These are phyloP conservation scores for Hanseniaspora lindneri DNA, from an alignment of 805 yeast genomes.

Conservation along the genomic window DNA sequence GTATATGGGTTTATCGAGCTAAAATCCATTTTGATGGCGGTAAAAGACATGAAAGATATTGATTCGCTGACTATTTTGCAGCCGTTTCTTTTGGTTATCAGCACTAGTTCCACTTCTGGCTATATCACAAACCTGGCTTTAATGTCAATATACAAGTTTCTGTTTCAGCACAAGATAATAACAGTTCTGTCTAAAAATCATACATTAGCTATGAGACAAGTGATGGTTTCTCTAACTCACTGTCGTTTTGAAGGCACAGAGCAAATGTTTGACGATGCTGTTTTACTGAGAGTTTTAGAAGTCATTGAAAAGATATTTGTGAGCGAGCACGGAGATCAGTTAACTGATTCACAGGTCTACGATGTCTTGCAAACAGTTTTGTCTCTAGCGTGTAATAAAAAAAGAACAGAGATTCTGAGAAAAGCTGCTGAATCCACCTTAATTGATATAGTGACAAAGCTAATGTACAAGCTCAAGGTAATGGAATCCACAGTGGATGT, in stretches of 20 bases:
- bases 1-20: conserved; percentile 70
- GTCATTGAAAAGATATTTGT: conserved; percentile 32
- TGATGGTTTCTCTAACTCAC: conserved; percentile 59
- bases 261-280: conserved; percentile 83
- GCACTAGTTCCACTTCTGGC: conserved; percentile 78
- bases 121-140: conserved; percentile 72
- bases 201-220: conserved; percentile 39
- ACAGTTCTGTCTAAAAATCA: conserved; percentile 46
- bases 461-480: conserved; percentile 49
- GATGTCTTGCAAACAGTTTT: conserved; percentile 87
- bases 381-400: conserved; percentile 81
- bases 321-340: conserved; percentile 36
- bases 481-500: conserved; percentile 34
- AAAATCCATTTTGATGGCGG: conserved; percentile 53
- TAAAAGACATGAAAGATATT: conserved; percentile 40
- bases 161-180: conserved; percentile 54
- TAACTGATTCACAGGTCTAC: conserved; percentile 70
- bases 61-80: conserved; percentile 66
- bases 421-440: conserved; percentile 79
- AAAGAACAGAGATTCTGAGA: conserved; percentile 79
- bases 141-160: conserved; percentile 58
- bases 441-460: conserved; percentile 52
- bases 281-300: conserved; percentile 67
- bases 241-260: conserved; percentile 94
- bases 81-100: conserved; percentile 76